Percentiles rank a stretch among this genome's conserved stretches.
phyloP scores from a whole-genome alignment of 768 basidiomycete species.

The Termitomyces sp. region DNA sequence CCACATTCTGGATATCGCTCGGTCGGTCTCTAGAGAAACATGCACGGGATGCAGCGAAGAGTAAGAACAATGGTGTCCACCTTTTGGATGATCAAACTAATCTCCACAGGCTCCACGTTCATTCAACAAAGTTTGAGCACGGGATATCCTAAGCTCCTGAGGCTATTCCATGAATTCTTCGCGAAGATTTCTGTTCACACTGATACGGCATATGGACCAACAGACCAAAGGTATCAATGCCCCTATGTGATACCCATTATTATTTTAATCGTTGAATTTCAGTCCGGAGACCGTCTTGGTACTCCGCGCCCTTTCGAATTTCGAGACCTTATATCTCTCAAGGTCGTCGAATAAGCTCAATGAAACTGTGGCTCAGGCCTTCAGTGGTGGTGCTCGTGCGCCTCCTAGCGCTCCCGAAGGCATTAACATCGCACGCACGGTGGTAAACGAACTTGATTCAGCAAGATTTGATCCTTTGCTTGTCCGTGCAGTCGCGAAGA shows the following conservation, averaged over 20 bases:
- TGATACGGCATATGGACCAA: slow-evolving; percentile 84
- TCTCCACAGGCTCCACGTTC: slow-evolving; percentile 71
- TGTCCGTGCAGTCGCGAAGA: slow-evolving; percentile 74
- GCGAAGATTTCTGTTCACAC: slow-evolving; percentile 93
- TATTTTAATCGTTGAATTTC: slow-evolving; percentile 1
- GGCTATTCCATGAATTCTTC: slow-evolving; percentile 97
- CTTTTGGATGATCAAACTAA: neutral
- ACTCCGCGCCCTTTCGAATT: slow-evolving; percentile 75
- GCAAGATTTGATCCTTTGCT: slow-evolving; percentile 91
- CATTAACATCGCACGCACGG: slow-evolving; percentile 65
- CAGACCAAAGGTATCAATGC: slow-evolving; percentile 69
- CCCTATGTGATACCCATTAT: neutral
- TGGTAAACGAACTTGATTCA: slow-evolving; percentile 90
- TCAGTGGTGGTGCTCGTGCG: slow-evolving; percentile 64
- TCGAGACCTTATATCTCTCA: slow-evolving; percentile 88
- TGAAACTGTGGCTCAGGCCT: slow-evolving; percentile 75
- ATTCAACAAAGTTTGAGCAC: slow-evolving; percentile 84
- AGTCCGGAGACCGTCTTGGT: slow-evolving; percentile 93
- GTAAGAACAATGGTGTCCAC: slow-evolving; percentile 33
- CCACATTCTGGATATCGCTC: slow-evolving; percentile 86
- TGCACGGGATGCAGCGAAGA: slow-evolving; percentile 74
- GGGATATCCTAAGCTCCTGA: slow-evolving; percentile 83
- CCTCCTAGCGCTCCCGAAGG: slow-evolving; percentile 80
- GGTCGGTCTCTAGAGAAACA: slow-evolving; percentile 79
- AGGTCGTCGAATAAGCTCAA: slow-evolving; percentile 81